A percentile compares a stretch with the other conserved stretches of the same genome.
These are phyloP conservation scores for Colletotrichum zoysiae DNA, from an alignment of 2,329 filamentous ascomycete genomes.

Conservation along the genomic window DNA sequence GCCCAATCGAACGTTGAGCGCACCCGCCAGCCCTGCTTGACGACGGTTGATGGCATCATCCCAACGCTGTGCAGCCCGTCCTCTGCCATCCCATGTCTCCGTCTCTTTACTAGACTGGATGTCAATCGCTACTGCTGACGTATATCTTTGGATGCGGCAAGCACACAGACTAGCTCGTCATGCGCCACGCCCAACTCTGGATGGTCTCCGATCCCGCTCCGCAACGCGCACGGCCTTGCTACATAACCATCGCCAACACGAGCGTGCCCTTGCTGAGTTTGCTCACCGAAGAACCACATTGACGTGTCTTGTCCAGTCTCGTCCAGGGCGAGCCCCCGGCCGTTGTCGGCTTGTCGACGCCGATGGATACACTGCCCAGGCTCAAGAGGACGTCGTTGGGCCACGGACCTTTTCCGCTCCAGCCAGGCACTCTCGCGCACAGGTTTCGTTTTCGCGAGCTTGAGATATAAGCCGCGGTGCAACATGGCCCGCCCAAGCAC, in stretches of 20 bases:
- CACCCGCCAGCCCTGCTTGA: background rate
- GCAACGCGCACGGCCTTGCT: background rate
- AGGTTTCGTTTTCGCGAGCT: too few relatives aligned
- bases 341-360: background rate
- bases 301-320: background rate
- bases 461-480: background rate
- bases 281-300: slow-evolving; percentile 14
- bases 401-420: background rate
- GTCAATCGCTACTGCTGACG: background rate
- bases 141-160: background rate
- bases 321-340: too few relatives aligned
- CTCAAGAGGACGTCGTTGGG: background rate
- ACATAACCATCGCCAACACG: background rate
- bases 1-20: background rate
- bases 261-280: background rate
- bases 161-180: slow-evolving; percentile 1
- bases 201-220: background rate
- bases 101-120: background rate
- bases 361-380: background rate
- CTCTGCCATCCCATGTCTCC: background rate
- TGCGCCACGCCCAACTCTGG: background rate
- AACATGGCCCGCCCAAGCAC: background rate
- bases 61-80: background rate
- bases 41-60: background rate
- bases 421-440: background rate